Evolutionary conservation across 225 moss, liverwort and hornwort genomes (phyloP), one percentile per base, ranked within the genome.

Genomic region (Neckera pumila): DNA sequence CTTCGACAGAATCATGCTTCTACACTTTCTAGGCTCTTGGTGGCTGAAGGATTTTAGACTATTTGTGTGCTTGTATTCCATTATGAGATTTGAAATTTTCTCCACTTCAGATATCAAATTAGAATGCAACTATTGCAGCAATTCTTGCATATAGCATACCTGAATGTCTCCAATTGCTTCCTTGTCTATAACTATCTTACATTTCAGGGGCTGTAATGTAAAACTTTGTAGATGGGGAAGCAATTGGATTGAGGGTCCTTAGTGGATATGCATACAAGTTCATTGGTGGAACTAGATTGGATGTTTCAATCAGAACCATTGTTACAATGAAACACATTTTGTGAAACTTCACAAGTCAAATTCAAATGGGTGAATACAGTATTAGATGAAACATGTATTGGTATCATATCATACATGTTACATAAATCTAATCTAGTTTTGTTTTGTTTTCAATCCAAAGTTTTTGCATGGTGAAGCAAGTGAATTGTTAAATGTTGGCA

Each of bases 101-200:
- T 70, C 5, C 58, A 79, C 30, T 77, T 53, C 30, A 11, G 64
- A 63, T 12, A 53, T 23, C 38, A 67, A 72, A 9, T 57, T n/a
- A 73, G 43, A 57, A 40, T 5, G 4, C 51, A 76, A 64, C 11
- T 63, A 64, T 12, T 33, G 31, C 33, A 75, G 12, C 33, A 75
- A 75, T 75, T 75, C 4, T 54, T 31, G 64, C 66, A 3, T 67
- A 7, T 1, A 23, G 33, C 63, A 51, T 14, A n/a, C 33, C 0
- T 70, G 15, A 69, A 57, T 40, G 31, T 56, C 57, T 82, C 66
- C 34, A 71, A 26, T 42, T 40, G 70, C 40, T 70, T 70, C 14
- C 40, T 0, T 40, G 1, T 25, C 25, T 25, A 40, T 4, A 40
- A 40, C 2, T 17, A 3, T 2, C 7, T 2, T 23, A 13, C 22